Evolutionary conservation across 306 rosid species (phyloP), one percentile per base, ranked within the genome.

Genomic region (Acacia acuminata): DNA sequence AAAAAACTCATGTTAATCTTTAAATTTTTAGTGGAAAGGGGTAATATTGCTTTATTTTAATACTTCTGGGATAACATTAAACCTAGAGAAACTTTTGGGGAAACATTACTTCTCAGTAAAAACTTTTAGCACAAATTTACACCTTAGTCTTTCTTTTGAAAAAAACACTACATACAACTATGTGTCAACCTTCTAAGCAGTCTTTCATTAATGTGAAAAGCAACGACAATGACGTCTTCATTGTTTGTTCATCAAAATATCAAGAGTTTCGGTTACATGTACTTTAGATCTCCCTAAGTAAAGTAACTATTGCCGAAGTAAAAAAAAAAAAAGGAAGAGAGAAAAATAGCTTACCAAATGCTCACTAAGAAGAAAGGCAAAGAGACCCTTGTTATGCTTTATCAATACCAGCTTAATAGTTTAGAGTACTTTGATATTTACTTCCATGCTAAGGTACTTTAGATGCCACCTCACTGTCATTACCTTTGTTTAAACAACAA

Each of bases 121-220:
- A 36, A 5, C 0, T 0, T 0, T 36, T 0, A 36, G 0, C 0
- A 4, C 8, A 38, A 38, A 38, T 38, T 38, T 38, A 0, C 1
- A 38, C 0, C 42, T 38, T 6, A 38, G 6, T 1, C 1, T 1
- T 50, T 16, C 56, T 14, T 50, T 20, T 50, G n/a, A 50, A n/a
- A 50, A 50, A 50, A 16, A 8, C 16, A n/a, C 56, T 16, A 50
- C 56, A 50, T 50, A 47, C 3, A 12, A 47, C 0, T 12, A 47
- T 2, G 16, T 47, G 4, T 47, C 17, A 47, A 44, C 13, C 10
- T 44, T 44, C 64, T n/a, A 9, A 20, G 30, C 64, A 7, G 64
- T 7, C 64, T n/a, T 20, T 19, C 27, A 20, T 19, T 8, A 10
- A 55, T 58, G 2, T 58, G 27, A 9, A 22, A 58, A 24, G 65